phyloP scores from a whole-genome alignment of 106 monocot species.

The Dactylorhiza incarnata region DNA sequence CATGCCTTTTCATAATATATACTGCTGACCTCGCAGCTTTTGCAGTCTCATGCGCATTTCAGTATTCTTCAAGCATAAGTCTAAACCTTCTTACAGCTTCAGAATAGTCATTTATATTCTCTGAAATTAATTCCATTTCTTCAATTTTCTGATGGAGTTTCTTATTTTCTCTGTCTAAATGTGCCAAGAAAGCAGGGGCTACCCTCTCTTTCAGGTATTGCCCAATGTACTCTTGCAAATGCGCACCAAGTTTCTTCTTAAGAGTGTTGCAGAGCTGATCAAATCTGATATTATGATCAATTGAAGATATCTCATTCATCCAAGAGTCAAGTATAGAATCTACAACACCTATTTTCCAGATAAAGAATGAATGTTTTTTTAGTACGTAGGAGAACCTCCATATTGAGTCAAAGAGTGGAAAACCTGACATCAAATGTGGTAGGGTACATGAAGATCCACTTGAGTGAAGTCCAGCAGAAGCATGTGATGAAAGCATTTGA shows the following conservation, averaged over 20 bases:
- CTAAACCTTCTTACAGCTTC: conserved; percentile 45
- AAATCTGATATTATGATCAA: conserved; percentile 64
- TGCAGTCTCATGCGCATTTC: conserved; percentile 77
- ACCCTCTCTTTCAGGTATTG: conserved; percentile 68
- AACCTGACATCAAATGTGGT: conserved; percentile 25
- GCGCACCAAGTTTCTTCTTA: conserved; percentile 60
- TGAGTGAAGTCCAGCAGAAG: conserved; percentile 18
- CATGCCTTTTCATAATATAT: conserved; percentile 60
- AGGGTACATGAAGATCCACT: conserved; percentile 20
- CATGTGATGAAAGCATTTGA: conserved; percentile 35
- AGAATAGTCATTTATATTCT: conserved; percentile 37
- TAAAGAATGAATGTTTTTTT: conserved; percentile 66
- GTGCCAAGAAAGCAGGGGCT: conserved; percentile 49
- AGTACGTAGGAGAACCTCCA: conserved; percentile 52
- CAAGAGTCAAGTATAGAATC: conserved; percentile 74
- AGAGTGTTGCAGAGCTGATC: conserved; percentile 56
- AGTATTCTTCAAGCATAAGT: conserved; percentile 84
- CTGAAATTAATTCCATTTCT: conserved; percentile 27
- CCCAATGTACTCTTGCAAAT: conserved; percentile 44
- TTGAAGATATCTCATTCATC: conserved; percentile 67
- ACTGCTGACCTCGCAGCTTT: conserved; percentile 67
- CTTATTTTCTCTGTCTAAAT: conserved; percentile 46
- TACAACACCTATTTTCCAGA: conserved; percentile 83
- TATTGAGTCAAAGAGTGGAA: conserved; percentile 42
- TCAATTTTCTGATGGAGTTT: conserved; percentile 32